Conservation (phyloP, 352 stramenopile genomes). For the Peronosclerospora sorghi region DNA sequence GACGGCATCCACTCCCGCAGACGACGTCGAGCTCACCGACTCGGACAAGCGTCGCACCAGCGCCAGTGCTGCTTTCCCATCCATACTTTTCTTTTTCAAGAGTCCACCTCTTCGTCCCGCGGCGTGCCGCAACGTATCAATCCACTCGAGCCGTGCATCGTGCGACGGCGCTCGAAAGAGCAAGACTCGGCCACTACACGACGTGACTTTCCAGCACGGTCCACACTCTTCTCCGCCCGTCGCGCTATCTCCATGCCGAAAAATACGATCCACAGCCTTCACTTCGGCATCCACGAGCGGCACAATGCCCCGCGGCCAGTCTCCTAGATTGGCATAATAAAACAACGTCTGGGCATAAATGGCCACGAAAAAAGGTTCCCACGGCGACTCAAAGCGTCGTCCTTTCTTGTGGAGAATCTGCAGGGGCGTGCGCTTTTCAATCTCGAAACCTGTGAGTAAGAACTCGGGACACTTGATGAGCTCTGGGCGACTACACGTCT, state of each 20-base stretch:
- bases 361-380: conserved; percentile 44
- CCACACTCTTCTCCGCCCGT: conserved; percentile 37
- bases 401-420: conserved; percentile 52
- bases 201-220: conserved; percentile 67
- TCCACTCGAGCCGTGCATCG: conserved; percentile 39
- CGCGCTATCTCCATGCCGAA: conserved; percentile 16
- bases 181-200: conserved; percentile 35
- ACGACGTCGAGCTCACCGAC: conserved; percentile 21
- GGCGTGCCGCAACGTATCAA: conserved; percentile 33
- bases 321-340: conserved; percentile 46
- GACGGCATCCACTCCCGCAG: background rate
- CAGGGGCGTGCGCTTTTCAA: conserved; percentile 33
- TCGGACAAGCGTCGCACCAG: conserved; percentile 18
- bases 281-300: conserved; percentile 36
- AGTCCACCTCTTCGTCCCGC: background rate
- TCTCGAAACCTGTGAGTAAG: conserved; percentile 27
- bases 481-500: conserved; percentile 5
- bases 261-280: conserved; percentile 50
- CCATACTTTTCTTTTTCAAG: conserved; percentile 13
- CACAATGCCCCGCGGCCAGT: conserved; percentile 40
- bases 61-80: conserved; percentile 18
- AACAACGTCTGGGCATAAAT: conserved; percentile 54
- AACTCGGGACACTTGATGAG: conserved; percentile 37
- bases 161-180: conserved; percentile 50
- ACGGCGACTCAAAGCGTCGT: conserved; percentile 53